Evolutionary conservation across 352 stramenopile species (phyloP), one percentile per base, ranked within the genome.

Genomic region (Pythium chondricola): DNA sequence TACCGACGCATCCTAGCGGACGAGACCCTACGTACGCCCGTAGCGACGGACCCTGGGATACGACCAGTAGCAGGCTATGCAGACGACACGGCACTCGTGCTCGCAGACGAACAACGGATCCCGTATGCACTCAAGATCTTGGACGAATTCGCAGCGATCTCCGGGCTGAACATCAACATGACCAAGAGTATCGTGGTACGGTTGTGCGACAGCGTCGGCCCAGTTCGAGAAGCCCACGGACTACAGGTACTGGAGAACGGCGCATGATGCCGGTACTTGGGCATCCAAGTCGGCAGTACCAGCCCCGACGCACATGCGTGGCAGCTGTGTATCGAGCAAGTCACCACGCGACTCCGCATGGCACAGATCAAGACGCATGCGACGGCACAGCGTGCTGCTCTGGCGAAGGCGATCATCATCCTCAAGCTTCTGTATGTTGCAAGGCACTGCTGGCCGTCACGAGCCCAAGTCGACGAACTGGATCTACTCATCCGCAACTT

Each of bases 71-170:
- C 31, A 20, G 40, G 50, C 0, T 58, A 40, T 20, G 40, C 50
- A 10, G 50, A 58, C 27, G 50, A 58, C 25, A 58, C 50, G 17
- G 50, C 50, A 2, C 13, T 51, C n/a, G 50, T 43, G 9, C 25
- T 58, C 13, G 2, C 7, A 2, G 25, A 47, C 14, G 29, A 44
- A 14, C n/a, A 20, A 4, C 2, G 8, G 3, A 30, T 58, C 29
- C 38, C 48, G 0, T 2, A n/a, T 9, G 21, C 48, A 11, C 2
- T 24, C 16, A 16, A 16, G 10, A 30, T 39, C 3, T 33, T 58
- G 1, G 16, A 22, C 2, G 18, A 30, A 7, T 58, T 46, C 20
- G 42, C 17, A 10, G 3, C 1, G 1, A 24, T 25, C 9, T 51
- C 40, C 24, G 36, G 27, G n/a, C 22, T 53, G 2, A 10, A 25